A percentile compares a stretch with the other conserved stretches of the same genome.
Conservation (phyloP, 2,329 filamentous ascomycete species). For the Colletotrichum musicola region DNA sequence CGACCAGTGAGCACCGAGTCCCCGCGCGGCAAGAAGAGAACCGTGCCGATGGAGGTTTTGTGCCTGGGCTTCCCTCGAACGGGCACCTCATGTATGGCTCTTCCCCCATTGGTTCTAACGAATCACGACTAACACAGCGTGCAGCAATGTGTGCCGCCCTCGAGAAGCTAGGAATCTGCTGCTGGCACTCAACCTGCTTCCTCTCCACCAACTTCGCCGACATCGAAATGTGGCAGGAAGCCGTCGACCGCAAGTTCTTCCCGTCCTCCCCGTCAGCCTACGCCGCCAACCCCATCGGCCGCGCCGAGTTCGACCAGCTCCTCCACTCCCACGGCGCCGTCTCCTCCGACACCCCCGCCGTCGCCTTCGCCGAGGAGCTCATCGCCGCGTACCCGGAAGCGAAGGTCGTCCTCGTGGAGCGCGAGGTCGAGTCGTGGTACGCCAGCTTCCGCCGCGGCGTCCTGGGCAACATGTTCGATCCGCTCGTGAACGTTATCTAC, state of each 20-base stretch:
- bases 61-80: slow-evolving; percentile 42
- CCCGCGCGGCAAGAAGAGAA: slow-evolving; percentile 37
- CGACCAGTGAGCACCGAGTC: slow-evolving; percentile 39
- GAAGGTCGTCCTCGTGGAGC: slow-evolving; percentile 53
- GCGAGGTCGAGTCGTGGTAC: slow-evolving; percentile 47
- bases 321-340: slow-evolving; percentile 47
- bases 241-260: slow-evolving; percentile 41
- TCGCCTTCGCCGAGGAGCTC: slow-evolving; percentile 52
- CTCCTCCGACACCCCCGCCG: slow-evolving; percentile 54
- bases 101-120: too few species aligned
- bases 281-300: slow-evolving; percentile 24
- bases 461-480: slow-evolving; percentile 25
- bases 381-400: slow-evolving; percentile 57
- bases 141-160: slow-evolving; percentile 40
- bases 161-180: slow-evolving; percentile 39
- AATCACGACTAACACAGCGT: background rate
- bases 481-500: background rate
- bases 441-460: slow-evolving; percentile 37
- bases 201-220: slow-evolving; percentile 41
- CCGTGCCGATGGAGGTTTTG: slow-evolving; percentile 41
- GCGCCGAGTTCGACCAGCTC: slow-evolving; percentile 41
- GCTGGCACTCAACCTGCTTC: slow-evolving; percentile 40
- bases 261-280: slow-evolving; percentile 1
- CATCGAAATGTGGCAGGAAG: slow-evolving; percentile 43
- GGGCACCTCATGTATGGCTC: slow-evolving; percentile 40